Percentiles rank a stretch among this genome's conserved stretches.
These are phyloP conservation scores for Eremothecium cymbalariae DNA, from an alignment of 1,139 yeast genomes.

Conservation along the genomic window DNA sequence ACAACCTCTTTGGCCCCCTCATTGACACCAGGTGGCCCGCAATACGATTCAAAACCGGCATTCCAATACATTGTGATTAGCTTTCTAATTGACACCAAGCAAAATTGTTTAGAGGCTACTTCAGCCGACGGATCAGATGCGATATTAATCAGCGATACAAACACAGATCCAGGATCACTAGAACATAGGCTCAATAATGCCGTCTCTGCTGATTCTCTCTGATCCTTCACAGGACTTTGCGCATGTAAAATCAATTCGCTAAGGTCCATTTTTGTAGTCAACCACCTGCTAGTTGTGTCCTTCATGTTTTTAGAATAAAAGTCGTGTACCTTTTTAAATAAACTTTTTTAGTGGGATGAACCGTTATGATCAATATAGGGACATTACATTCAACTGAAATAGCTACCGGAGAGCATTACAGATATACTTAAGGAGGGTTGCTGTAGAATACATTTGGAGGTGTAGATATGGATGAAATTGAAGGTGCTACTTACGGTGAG, in stretches of 20 bases:
- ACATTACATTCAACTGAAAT: too few relatives aligned
- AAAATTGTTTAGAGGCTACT: conserved; percentile 46
- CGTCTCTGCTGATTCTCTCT: conserved; percentile 32
- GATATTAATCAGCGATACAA: conserved; percentile 25
- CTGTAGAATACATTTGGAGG: too few relatives aligned
- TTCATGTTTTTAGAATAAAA: conserved; percentile 9
- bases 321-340: not conserved
- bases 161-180: conserved; percentile 30
- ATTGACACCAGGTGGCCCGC: conserved; percentile 52
- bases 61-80: conserved; percentile 76
- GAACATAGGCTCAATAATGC: conserved; percentile 24
- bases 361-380: too few relatives aligned
- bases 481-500: conserved; percentile 73
- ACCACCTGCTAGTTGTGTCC: too few relatives aligned
- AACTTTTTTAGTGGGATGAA: too few relatives aligned
- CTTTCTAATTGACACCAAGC: conserved; percentile 60
- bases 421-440: too few relatives aligned
- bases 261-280: conserved; percentile 15
- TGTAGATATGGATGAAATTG: too few relatives aligned
- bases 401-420: too few relatives aligned
- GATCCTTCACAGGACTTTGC: conserved; percentile 30
- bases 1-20: conserved; percentile 38
- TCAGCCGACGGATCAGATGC: conserved; percentile 17
- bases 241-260: conserved; percentile 19
- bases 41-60: conserved; percentile 68